Percentiles rank a stretch among this genome's conserved stretches.
Evolutionary conservation across 768 basidiomycete genomes (phyloP).

Genomic region (Leccinum broughii): DNA sequence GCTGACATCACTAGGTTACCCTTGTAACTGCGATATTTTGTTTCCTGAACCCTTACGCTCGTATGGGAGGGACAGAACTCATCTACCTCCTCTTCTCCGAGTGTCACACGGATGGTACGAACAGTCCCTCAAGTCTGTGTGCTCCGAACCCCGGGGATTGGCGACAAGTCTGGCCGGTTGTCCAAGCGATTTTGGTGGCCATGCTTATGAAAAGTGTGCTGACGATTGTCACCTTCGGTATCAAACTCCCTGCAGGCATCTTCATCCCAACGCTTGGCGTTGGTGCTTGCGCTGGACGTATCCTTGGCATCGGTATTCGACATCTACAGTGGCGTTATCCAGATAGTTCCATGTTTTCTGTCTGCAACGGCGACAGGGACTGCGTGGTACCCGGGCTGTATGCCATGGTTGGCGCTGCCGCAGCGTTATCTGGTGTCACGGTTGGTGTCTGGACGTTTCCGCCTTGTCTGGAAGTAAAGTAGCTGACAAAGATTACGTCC

Average conservation of each 20-base stretch:
- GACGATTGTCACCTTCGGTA: conserved; percentile 90
- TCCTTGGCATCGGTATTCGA: conserved; percentile 81
- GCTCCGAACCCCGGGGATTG: conserved; percentile 59
- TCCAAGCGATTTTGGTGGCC: conserved; percentile 67
- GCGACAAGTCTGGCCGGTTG: conserved; percentile 58
- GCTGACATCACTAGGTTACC: conserved; percentile 58
- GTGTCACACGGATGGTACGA: conserved; percentile 59
- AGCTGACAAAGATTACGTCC: conserved; percentile 11
- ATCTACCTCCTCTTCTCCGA: conserved; percentile 91
- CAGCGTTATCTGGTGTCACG: conserved; percentile 93
- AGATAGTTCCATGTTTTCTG: conserved; percentile 55
- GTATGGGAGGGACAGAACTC: conserved; percentile 94
- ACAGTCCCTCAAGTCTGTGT: conserved; percentile 69
- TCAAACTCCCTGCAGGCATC: conserved; percentile 90
- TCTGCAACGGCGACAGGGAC: conserved; percentile 61
- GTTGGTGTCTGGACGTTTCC: conserved; percentile 38
- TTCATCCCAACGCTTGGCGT: conserved; percentile 96
- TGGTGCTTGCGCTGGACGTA: conserved; percentile 89
- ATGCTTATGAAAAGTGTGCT: conserved; percentile 79
- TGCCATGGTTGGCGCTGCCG: conserved; percentile 96
- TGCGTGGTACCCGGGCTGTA: conserved; percentile 91
- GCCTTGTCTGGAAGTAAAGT: not conserved
- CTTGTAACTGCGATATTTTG: conserved; percentile 73
- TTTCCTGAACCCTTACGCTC: conserved; percentile 86
- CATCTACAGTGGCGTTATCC: conserved; percentile 69